Evolutionary conservation across 495 filamentous ascomycete genomes (phyloP).

Genomic region (Eremomyces bilateralis): DNA sequence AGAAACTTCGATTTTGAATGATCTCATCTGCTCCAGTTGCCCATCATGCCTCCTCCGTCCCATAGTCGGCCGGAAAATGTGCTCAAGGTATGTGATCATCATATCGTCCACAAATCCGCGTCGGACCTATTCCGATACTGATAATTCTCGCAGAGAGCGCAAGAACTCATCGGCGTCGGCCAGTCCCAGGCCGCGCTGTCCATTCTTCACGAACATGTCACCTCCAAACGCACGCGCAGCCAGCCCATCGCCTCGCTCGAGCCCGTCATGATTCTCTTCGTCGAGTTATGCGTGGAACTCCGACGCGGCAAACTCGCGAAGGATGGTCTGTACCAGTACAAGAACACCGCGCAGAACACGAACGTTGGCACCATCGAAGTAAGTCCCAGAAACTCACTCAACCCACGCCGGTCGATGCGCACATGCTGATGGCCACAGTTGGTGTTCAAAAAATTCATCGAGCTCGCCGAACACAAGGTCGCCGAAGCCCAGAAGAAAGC

Average conservation of each 20-base stretch:
- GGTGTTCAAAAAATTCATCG: conserved; percentile 92
- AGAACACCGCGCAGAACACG: conserved; percentile 97
- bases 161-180: conserved; percentile 94
- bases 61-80: conserved; percentile 98
- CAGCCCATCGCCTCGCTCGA: conserved; percentile 90
- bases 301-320: conserved; percentile 96
- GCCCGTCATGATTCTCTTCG: conserved; percentile 93
- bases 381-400: too few relatives aligned
- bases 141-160: conserved; percentile 38
- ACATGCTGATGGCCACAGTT: conserved; percentile 26
- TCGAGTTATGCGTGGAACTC: conserved; percentile 88
- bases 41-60: conserved; percentile 82
- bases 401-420: too few relatives aligned
- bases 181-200: conserved; percentile 80
- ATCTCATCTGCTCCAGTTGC: conserved; percentile 15
- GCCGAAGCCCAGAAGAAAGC: conserved; percentile 90
- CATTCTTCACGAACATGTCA: conserved; percentile 97
- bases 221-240: conserved; percentile 90
- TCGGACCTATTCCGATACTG: neutral
- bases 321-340: conserved; percentile 97
- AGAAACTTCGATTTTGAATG: too few relatives aligned
- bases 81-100: conserved; percentile 48
- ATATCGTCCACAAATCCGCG: neutral
- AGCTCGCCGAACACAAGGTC: conserved; percentile 88
- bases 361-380: conserved; percentile 97